These are phyloP conservation scores for Claviceps arundinis DNA, from an alignment of 2,329 filamentous ascomycete species.

Conservation along the genomic window DNA sequence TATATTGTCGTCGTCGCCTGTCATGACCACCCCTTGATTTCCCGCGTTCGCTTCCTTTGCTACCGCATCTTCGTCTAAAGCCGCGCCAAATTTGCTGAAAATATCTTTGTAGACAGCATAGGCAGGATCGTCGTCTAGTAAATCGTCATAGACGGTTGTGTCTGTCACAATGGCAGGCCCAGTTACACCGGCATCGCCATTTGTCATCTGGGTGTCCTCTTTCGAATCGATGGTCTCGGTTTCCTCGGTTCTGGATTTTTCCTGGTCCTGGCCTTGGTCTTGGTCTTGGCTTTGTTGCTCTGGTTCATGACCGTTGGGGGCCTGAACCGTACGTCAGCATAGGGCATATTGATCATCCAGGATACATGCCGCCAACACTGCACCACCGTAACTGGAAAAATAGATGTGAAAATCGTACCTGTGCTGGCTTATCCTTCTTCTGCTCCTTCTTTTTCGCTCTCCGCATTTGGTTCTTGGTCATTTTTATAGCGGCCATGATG, in stretches of 20 bases:
- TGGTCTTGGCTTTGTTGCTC: conserved; percentile 1
- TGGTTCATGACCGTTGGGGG: neutral
- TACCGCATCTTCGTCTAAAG: conserved; percentile 47
- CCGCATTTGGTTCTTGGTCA: conserved; percentile 88
- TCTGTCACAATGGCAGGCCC: conserved; percentile 26
- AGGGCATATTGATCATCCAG: neutral
- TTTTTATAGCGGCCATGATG: conserved; percentile 54
- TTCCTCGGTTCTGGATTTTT: conserved; percentile 7
- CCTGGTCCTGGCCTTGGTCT: conserved; percentile 1
- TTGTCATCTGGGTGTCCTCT: neutral
- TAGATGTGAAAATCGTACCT: conserved; percentile 24
- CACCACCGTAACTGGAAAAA: neutral
- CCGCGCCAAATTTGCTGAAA: conserved; percentile 63
- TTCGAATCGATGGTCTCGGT: conserved; percentile 18
- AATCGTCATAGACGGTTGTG: conserved; percentile 48
- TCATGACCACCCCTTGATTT: conserved; percentile 77
- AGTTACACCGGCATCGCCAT: conserved; percentile 4
- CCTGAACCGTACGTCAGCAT: conserved; percentile 1
- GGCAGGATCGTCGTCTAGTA: conserved; percentile 53
- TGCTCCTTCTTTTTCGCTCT: conserved; percentile 90
- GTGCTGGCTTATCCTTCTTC: conserved; percentile 52
- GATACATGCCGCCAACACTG: neutral
- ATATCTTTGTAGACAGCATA: conserved; percentile 76
- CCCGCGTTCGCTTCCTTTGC: conserved; percentile 51
- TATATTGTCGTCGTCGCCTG: conserved; percentile 73